Evolutionary conservation across 495 filamentous ascomycete species (phyloP), one percentile per base, ranked within the genome.

Genomic region (Cairneyella variabilis): DNA sequence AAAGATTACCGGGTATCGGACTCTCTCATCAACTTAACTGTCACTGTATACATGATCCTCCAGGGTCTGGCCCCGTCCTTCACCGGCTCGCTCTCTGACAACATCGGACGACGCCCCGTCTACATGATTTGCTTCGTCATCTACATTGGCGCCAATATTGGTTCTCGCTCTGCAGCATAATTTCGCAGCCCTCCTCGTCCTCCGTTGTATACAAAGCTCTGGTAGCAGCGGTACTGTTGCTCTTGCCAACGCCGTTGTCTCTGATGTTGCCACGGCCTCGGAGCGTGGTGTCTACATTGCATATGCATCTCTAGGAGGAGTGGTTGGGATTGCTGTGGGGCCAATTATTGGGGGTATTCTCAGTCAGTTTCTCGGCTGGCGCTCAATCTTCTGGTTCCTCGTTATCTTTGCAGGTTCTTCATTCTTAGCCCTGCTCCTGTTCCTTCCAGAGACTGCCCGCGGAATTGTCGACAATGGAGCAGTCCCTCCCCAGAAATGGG

Each of bases 331-430:
- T 14, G 7, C 28, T 32, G 28, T 14, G 14, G 80, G 78, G 1
- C 84, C 83, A 0, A 69, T 85, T 0, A 68, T 89, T 5, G 85
- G 85, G 2, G 85, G 84, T 0, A 48, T 87, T 0, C 64, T 89
- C 1, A 68, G 71, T 10, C 71, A 84, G 23, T 84, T 76, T 37
- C 69, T 87, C 1, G 83, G 81, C 1, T 90, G 85, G 85, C 61
- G 78, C 23, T 70, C 76, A 41, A 84, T 85, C 36, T 90, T 89
- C 61, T 88, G 83, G 83, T 88, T 88, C 53, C 70, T 86, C 26
- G 69, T 73, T 30, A 86, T 88, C 41, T 62, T 79, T 21, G 68
- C 71, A 10, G 76, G 69, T 0, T 65, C 69, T 14, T 79, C n/a
- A n/a, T n/a, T n/a, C n/a, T n/a, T n/a, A n/a, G n/a, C n/a, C n/a